phyloP scores from a whole-genome alignment of 164 flowering plant species.

The Echeveria elegans region DNA sequence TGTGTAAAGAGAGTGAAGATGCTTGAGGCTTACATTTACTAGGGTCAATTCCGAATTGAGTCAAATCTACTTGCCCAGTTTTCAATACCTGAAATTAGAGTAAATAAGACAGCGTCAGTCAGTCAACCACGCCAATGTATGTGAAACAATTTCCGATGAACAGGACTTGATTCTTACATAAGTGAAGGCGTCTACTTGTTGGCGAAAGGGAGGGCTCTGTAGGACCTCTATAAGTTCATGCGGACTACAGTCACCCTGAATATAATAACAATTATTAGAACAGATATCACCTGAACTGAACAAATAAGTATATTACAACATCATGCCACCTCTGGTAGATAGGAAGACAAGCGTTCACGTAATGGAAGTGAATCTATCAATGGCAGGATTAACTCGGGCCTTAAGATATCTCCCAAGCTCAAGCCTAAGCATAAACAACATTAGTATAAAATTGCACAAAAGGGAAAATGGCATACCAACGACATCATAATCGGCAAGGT shows the following conservation, averaged over 20 bases:
- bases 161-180: constrained; percentile 44
- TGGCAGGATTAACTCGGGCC: constrained; percentile 79
- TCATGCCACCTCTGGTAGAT: constrained; percentile 76
- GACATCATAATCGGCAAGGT: too few relatives aligned
- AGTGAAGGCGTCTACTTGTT: constrained; percentile 91
- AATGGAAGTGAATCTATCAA: constrained; percentile 56
- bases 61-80: constrained; percentile 88
- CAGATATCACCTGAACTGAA: constrained; percentile 4
- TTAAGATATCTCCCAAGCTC: constrained; percentile 78
- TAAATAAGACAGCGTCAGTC: not conserved
- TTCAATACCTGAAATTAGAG: constrained; percentile 60
- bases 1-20: constrained; percentile 1
- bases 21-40: constrained; percentile 68
- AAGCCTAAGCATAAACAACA: constrained; percentile 36
- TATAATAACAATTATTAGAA: constrained; percentile 9
- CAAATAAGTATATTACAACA: not conserved
- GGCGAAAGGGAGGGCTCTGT: constrained; percentile 92
- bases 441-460: not conserved
- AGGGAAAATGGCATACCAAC: too few relatives aligned
- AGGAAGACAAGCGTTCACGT: constrained; percentile 56
- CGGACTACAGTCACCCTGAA: constrained; percentile 72
- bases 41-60: constrained; percentile 96
- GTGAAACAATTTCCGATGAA: not conserved
- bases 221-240: constrained; percentile 74
- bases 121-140: not conserved